These are phyloP conservation scores for Papiliotrema nemorosa DNA, from an alignment of 1,284 basidiomycete species.

Conservation along the genomic window DNA sequence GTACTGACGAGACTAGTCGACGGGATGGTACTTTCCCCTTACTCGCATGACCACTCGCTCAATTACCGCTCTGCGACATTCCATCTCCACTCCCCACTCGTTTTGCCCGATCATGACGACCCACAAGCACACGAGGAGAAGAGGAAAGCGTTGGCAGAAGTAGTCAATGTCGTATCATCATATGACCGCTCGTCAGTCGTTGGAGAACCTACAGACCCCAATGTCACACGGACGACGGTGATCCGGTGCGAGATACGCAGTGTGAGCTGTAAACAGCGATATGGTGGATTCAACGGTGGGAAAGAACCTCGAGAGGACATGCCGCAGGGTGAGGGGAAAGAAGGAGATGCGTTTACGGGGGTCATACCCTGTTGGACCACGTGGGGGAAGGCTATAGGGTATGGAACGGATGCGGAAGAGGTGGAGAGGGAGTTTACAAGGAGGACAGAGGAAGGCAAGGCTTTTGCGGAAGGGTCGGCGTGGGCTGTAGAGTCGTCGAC, in stretches of 20 bases:
- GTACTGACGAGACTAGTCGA: slow-evolving; percentile 15
- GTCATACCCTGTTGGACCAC: slow-evolving; percentile 25
- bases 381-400: slow-evolving; percentile 17
- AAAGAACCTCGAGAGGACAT: slow-evolving; percentile 13
- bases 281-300: slow-evolving; percentile 12
- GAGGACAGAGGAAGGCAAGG: slow-evolving; percentile 2
- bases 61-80: slow-evolving; percentile 24
- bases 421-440: slow-evolving; percentile 8
- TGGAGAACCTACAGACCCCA: slow-evolving; percentile 12
- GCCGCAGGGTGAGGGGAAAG: slow-evolving; percentile 12
- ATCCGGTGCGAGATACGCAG: slow-evolving; percentile 13
- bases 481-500: slow-evolving; percentile 14
- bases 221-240: slow-evolving; percentile 12
- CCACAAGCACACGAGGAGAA: slow-evolving; percentile 17
- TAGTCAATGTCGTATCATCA: slow-evolving; percentile 13
- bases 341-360: slow-evolving; percentile 15
- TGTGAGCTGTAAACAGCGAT: slow-evolving; percentile 22
- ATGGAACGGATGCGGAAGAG: slow-evolving; percentile 14
- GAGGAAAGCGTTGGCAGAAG: slow-evolving; percentile 7
- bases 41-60: slow-evolving; percentile 22
- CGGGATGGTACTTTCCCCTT: slow-evolving; percentile 22
- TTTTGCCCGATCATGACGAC: slow-evolving; percentile 10
- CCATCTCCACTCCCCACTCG: slow-evolving; percentile 12
- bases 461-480: slow-evolving; percentile 13
- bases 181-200: slow-evolving; percentile 13